These are phyloP conservation scores for Kwoniella dendrophila DNA, from an alignment of 768 basidiomycete genomes.

Conservation along the genomic window DNA sequence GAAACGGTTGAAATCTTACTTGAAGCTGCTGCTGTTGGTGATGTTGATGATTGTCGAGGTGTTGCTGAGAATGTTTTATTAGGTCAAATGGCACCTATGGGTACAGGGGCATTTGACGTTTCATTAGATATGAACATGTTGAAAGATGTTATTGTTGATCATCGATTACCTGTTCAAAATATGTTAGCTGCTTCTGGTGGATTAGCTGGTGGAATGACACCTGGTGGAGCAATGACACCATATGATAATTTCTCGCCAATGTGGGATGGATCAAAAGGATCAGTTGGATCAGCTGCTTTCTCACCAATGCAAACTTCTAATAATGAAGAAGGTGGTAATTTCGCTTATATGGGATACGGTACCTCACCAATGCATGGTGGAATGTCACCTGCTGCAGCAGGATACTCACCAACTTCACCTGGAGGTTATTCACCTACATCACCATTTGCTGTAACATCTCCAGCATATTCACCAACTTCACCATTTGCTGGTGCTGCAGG, in stretches of 20 bases:
- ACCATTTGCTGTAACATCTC: slow-evolving; percentile 57
- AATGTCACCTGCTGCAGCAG: slow-evolving; percentile 54
- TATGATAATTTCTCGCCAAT: slow-evolving; percentile 90
- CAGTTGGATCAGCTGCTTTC: slow-evolving; percentile 85
- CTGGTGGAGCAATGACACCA: slow-evolving; percentile 72
- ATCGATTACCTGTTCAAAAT: slow-evolving; percentile 65
- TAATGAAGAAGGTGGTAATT: slow-evolving; percentile 77
- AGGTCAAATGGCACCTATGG: slow-evolving; percentile 99
- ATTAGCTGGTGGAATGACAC: slow-evolving; percentile 55
- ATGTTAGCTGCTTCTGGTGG: slow-evolving; percentile 46
- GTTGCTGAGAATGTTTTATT: slow-evolving; percentile 99
- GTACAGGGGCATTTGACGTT: slow-evolving; percentile 94
- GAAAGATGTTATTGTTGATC: slow-evolving; percentile 96
- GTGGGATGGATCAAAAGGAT: slow-evolving; percentile 71
- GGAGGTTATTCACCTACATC: slow-evolving; percentile 71
- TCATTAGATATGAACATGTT: slow-evolving; percentile 96
- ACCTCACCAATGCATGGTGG: slow-evolving; percentile 77
- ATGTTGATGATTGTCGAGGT: slow-evolving; percentile 97
- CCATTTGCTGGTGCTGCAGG: slow-evolving; percentile 68
- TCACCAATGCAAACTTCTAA: slow-evolving; percentile 88
- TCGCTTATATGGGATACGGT: slow-evolving; percentile 72
- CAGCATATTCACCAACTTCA: slow-evolving; percentile 85
- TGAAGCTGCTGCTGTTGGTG: slow-evolving; percentile 97
- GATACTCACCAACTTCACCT: slow-evolving; percentile 52
- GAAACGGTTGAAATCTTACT: slow-evolving; percentile 99